These are phyloP conservation scores for Fusarium keratoplasticum DNA, from an alignment of 2,329 filamentous ascomycete genomes.

Conservation along the genomic window DNA sequence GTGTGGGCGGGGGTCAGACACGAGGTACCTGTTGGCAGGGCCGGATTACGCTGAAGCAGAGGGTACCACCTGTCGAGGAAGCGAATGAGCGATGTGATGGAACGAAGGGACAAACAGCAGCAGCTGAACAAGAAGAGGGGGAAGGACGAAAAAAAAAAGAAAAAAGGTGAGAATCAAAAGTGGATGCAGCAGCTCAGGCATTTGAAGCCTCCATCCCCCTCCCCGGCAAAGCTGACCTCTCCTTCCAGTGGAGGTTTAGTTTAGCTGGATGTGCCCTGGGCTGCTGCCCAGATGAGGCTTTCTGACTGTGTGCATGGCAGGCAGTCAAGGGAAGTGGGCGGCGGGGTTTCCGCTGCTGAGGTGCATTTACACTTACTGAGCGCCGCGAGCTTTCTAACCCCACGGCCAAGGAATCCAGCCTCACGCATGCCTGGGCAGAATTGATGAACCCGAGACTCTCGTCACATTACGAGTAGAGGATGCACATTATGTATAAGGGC, in stretches of 20 bases:
- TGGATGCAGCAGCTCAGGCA: slow-evolving; percentile 3
- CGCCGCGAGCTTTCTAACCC: background rate
- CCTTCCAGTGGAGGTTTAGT: background rate
- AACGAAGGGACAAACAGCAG: slow-evolving; percentile 12
- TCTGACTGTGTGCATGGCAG: slow-evolving; percentile 1
- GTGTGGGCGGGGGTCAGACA: slow-evolving; percentile 1
- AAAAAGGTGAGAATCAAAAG: slow-evolving; percentile 10
- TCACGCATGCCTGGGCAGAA: background rate
- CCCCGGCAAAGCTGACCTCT: background rate
- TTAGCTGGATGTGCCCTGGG: background rate
- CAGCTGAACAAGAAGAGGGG: background rate
- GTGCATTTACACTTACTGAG: slow-evolving; percentile 14
- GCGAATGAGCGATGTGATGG: slow-evolving; percentile 8
- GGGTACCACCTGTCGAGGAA: slow-evolving; percentile 15
- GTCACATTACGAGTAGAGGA: background rate
- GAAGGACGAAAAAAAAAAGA: slow-evolving; percentile 9
- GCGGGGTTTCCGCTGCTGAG: background rate
- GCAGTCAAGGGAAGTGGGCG: background rate
- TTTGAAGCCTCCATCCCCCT: background rate
- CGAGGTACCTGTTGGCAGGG: slow-evolving; percentile 4
- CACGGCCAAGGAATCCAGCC: background rate
- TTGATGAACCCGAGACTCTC: background rate
- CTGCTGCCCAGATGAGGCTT: background rate
- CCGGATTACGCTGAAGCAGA: slow-evolving; percentile 21
- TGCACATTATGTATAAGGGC: background rate